phyloP scores from a whole-genome alignment of 2,329 filamentous ascomycete genomes.

The Geosmithia morbida region DNA sequence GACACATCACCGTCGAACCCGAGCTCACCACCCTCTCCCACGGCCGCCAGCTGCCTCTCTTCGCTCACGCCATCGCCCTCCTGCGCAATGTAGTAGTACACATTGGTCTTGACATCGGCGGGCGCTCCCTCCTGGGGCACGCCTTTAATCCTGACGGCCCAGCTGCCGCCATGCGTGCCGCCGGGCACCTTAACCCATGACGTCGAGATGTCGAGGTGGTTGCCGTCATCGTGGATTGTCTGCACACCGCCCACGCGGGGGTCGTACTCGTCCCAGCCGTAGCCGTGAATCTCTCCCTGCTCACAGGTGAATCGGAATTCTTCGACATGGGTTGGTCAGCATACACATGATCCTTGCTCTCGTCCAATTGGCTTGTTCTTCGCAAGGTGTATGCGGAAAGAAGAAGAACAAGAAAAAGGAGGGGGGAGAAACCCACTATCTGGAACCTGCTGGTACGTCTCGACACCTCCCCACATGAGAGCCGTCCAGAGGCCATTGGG shows the following conservation, averaged over 20 bases:
- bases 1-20: slow-evolving; percentile 48
- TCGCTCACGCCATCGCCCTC: slow-evolving; percentile 49
- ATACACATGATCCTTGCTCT: background rate
- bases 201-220: slow-evolving; percentile 80
- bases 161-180: slow-evolving; percentile 73
- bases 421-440: slow-evolving; percentile 43
- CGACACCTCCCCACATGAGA: slow-evolving; percentile 78
- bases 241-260: slow-evolving; percentile 75
- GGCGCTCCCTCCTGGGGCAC: slow-evolving; percentile 56
- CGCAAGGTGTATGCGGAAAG: too few relatives aligned
- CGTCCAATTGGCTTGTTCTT: background rate
- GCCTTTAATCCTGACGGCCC: slow-evolving; percentile 81
- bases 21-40: slow-evolving; percentile 20
- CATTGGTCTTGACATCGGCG: slow-evolving; percentile 53
- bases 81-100: slow-evolving; percentile 71
- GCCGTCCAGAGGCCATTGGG: slow-evolving; percentile 71
- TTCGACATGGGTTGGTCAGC: slow-evolving; percentile 16
- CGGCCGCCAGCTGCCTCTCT: slow-evolving; percentile 33
- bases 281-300: slow-evolving; percentile 85
- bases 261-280: slow-evolving; percentile 97
- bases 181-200: slow-evolving; percentile 89
- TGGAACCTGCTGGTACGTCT: slow-evolving; percentile 63
- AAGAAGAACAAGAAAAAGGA: too few relatives aligned
- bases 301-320: slow-evolving; percentile 91
- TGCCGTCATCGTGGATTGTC: slow-evolving; percentile 79